Evolutionary conservation across 2,329 filamentous ascomycete species (phyloP).

Genomic region (Diaporthe ilicicola): DNA sequence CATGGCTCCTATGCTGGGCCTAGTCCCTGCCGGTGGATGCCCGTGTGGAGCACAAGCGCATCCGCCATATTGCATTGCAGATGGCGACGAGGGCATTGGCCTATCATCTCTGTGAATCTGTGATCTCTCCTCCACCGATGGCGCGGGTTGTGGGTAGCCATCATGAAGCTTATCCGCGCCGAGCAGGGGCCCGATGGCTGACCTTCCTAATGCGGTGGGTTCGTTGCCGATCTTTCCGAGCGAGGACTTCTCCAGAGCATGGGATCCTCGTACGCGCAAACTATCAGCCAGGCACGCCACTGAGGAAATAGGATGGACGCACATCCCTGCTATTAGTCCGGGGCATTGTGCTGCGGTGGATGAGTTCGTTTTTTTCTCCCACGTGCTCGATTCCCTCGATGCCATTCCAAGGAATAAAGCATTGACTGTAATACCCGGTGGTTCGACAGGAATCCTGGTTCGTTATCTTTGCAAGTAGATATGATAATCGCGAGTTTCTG

Average conservation of each 20-base stretch:
- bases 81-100: slow-evolving; percentile 19
- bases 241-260: neutral
- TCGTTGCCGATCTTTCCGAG: neutral
- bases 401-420: too few species aligned
- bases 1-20: neutral
- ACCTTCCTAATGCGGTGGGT: slow-evolving; percentile 5
- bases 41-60: neutral
- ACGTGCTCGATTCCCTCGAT: too few species aligned
- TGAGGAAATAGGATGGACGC: neutral
- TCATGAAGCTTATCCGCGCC: slow-evolving; percentile 14
- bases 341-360: too few species aligned
- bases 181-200: neutral
- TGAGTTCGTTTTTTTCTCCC: neutral
- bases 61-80: slow-evolving; percentile 8
- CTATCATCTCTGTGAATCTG: neutral
- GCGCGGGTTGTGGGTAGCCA: slow-evolving; percentile 7
- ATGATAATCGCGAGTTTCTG: too few species aligned
- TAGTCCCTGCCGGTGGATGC: neutral
- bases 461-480: too few species aligned
- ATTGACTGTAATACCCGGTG: too few species aligned
- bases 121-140: neutral
- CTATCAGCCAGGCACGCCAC: neutral
- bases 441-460: too few species aligned
- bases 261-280: neutral
- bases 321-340: neutral